Evolutionary conservation across 768 basidiomycete species (phyloP), one percentile per base, ranked within the genome.

Genomic region (Hebeloma cylindrosporum): DNA sequence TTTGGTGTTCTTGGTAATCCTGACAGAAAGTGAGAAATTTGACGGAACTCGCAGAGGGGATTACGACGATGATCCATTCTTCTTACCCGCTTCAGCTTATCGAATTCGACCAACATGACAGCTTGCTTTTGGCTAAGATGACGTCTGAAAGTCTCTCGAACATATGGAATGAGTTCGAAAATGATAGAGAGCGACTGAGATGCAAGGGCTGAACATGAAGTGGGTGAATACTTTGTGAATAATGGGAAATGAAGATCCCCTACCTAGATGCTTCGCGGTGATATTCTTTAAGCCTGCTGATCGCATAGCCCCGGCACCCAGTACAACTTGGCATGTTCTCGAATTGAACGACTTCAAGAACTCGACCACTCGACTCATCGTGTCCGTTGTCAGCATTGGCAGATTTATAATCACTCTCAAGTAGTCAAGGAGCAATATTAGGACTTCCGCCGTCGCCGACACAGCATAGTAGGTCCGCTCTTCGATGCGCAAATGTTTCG

Each of bases 1-100:
- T 90, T 66, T 99, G 96, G 66, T 99, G 96, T 65, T 98, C 96
- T 75, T 98, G 95, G 60, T 88, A 98, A 65, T 98, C 96, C 86
- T 94, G n/a, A 59, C 45, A 43, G 41, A n/a, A 43, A 47, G 45
- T 25, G 14, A 31, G 32, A 44, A n/a, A n/a, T n/a, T n/a, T n/a
- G n/a, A n/a, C n/a, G n/a, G n/a, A n/a, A n/a, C n/a, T n/a, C n/a
- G n/a, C n/a, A n/a, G n/a, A n/a, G n/a, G n/a, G n/a, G n/a, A n/a
- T n/a, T n/a, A n/a, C n/a, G n/a, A n/a, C n/a, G n/a, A n/a, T n/a
- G n/a, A n/a, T n/a, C n/a, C n/a, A n/a, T n/a, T n/a, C n/a, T n/a
- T n/a, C 86, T 53, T 54, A 92, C 91, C 71, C 95, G 78, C 70
- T 95, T 98, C 46, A 98, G 79, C 71, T 95, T 97, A 70, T 99